Conservation (phyloP, 148 eudicot species). For the Rhododendron simsii region DNA sequence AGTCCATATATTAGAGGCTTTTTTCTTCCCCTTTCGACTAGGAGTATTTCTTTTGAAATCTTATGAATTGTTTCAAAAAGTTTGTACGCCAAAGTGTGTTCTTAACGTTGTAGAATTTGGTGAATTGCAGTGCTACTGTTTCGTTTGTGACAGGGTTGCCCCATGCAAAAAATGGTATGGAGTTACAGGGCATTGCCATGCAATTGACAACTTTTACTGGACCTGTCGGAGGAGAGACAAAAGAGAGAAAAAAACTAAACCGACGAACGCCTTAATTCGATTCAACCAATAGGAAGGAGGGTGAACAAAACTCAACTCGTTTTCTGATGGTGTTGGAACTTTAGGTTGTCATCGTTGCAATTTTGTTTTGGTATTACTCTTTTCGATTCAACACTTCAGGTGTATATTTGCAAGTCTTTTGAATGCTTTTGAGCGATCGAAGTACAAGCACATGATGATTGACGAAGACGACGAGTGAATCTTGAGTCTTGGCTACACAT, state of each 20-base stretch:
- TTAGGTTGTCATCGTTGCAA: neutral
- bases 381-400: neutral
- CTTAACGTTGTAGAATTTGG: neutral
- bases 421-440: neutral
- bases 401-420: neutral
- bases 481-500: neutral
- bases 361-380: neutral
- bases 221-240: neutral
- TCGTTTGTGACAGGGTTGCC: constrained; percentile 38
- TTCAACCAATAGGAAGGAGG: no score
- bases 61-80: neutral
- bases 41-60: neutral
- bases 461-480: neutral
- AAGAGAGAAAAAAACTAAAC: neutral
- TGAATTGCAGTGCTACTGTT: constrained; percentile 46
- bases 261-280: neutral
- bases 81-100: neutral
- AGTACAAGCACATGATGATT: neutral
- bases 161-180: constrained; percentile 30
- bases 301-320: no score
- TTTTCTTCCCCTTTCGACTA: neutral
- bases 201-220: constrained; percentile 16
- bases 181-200: constrained; percentile 10
- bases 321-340: neutral
- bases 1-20: no score